Evolutionary conservation across 1,284 basidiomycete species (phyloP).

Genomic region (Puccinia horiana): DNA sequence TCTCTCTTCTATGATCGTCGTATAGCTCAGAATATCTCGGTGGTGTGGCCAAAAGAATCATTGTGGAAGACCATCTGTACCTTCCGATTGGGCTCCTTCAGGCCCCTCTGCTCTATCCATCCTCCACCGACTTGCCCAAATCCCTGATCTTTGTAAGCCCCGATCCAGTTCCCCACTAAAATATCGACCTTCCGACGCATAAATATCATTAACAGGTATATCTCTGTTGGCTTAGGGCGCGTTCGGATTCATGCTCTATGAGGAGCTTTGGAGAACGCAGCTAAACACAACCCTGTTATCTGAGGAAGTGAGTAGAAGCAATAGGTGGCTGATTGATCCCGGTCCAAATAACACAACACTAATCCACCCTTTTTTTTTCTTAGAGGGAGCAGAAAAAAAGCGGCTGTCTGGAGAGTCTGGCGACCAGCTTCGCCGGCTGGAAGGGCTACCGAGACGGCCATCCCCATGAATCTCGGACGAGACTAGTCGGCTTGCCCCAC

Average conservation of each 20-base stretch:
- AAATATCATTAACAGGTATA: background rate
- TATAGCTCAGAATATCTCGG: background rate
- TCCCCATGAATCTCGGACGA: background rate
- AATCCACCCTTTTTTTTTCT: background rate
- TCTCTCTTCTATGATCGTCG: background rate
- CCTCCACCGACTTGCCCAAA: slow-evolving; percentile 20
- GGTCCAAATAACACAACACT: background rate
- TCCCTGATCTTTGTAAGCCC: slow-evolving; percentile 29
- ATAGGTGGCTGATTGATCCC: background rate
- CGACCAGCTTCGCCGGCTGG: background rate
- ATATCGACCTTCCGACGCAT: background rate
- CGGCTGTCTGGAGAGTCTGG: background rate
- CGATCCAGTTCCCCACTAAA: too few species aligned
- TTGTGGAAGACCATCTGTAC: background rate
- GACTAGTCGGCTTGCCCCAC: background rate
- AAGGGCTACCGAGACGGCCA: background rate
- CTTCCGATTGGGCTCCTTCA: background rate
- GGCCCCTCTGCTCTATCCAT: slow-evolving; percentile 10
- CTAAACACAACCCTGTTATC: background rate
- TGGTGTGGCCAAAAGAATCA: background rate
- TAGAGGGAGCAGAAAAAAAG: background rate
- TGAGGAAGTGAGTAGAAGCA: background rate
- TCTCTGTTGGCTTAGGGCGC: background rate
- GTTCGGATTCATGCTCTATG: background rate
- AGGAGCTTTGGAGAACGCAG: background rate